Evolutionary conservation across 371 early-diverging fungal genomes (phyloP), one percentile per base, ranked within the genome.

Genomic region (Conidiobolus coronatus): DNA sequence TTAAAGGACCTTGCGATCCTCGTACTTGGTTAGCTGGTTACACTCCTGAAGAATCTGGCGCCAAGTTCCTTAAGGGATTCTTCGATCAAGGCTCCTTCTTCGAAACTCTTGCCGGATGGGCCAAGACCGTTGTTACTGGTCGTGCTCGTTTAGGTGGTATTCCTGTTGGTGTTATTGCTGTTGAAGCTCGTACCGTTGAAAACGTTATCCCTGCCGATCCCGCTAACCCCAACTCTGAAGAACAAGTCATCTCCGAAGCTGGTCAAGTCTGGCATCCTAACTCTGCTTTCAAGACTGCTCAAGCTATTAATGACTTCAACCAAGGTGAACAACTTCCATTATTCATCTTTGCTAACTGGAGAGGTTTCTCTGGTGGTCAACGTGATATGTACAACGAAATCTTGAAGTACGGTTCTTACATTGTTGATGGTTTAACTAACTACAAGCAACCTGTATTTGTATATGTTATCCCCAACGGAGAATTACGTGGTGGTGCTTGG

Each of bases 291-390:
- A 98, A 98, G 77, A 96, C 97, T 23, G 89, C 97, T 5, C 94
- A 93, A 64, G 88, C 95, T 3, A 95, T 98, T 65, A 76, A 79
- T 52, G 93, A 97, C 65, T 93, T 97, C 55, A 92, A 94, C 75
- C 81, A 89, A 57, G 93, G 94, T 62, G 99, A 98, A 65, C 86
- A 86, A 55, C 71, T 98, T 50, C 93, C 96, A 15, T 64, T 98
- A 60, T 82, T 98, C 60, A 83, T 98, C 64, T 88, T 98, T 72
- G 97, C 96, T 65, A 96, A 98, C 83, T 98, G 96, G 96, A 89
- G 96, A 70, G 99, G 99, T 47, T 98, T 98, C 79, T 84, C 84
- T 38, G 98, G 98, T 52, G 96, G 97, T 47, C 92, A 94, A 63
- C 85, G 81, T 55, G 97, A 98, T 64, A 95, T 98, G 95, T 92